Conservation (phyloP, 2,329 filamentous ascomycete genomes). For the Botrytis deweyae region DNA sequence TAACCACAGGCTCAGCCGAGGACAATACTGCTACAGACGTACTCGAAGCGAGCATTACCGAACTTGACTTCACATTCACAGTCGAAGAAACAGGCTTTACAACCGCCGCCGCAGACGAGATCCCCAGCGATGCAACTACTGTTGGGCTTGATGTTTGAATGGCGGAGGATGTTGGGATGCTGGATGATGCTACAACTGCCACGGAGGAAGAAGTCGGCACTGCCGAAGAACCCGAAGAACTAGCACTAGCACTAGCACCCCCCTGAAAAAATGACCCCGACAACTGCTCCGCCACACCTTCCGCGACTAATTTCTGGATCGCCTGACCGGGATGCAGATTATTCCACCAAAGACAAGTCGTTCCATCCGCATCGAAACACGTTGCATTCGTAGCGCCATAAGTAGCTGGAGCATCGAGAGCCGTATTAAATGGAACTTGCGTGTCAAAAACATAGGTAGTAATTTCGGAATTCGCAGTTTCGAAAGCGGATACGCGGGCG, state of each 20-base stretch:
- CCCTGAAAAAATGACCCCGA: background rate
- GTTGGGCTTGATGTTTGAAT: background rate
- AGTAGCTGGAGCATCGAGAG: background rate
- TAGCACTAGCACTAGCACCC: background rate
- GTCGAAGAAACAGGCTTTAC: background rate
- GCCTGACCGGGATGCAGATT: constrained; percentile 29
- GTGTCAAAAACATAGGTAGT: constrained; percentile 1
- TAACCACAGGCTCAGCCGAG: no score
- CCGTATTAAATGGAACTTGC: background rate
- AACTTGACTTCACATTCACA: background rate
- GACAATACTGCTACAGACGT: no score
- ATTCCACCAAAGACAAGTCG: constrained; percentile 30
- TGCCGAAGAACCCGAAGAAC: background rate
- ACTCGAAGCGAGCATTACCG: no score
- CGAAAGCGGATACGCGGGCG: background rate
- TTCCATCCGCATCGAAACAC: constrained; percentile 29
- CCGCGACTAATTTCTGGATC: constrained; percentile 26
- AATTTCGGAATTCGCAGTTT: background rate
- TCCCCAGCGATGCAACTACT: background rate
- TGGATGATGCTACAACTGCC: background rate
- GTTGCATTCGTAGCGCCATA: constrained; percentile 28
- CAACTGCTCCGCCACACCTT: constrained; percentile 17
- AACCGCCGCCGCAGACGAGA: background rate
- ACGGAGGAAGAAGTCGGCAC: no score
- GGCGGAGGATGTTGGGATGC: background rate